phyloP scores from a whole-genome alignment of 2,329 filamentous ascomycete genomes.

The Diplodia scrobiculata region DNA sequence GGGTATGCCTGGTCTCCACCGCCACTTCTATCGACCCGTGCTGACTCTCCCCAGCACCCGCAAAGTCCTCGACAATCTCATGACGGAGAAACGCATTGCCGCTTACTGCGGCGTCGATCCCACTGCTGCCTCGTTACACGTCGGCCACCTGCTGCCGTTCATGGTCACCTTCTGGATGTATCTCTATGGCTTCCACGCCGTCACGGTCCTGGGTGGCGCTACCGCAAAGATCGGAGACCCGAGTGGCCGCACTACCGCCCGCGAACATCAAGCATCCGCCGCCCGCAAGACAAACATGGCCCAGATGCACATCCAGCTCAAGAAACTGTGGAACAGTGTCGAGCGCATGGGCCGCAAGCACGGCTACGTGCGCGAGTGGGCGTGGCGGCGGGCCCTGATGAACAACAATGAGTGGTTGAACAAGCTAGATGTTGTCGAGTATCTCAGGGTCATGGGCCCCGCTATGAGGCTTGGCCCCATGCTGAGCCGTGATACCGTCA shows the following conservation, averaged over 20 bases:
- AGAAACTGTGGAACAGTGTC: constrained; percentile 73
- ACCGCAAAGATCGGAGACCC: constrained; percentile 81
- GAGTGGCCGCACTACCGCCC: constrained; percentile 66
- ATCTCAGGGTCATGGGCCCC: constrained; percentile 72
- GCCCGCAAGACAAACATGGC: constrained; percentile 65
- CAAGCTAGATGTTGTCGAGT: constrained; percentile 69
- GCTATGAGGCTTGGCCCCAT: constrained; percentile 79
- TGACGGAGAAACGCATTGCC: constrained; percentile 67
- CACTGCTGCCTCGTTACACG: constrained; percentile 75
- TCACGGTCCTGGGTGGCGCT: constrained; percentile 71
- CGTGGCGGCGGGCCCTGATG: constrained; percentile 66
- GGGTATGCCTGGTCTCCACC: constrained; percentile 56
- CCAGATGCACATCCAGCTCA: constrained; percentile 69
- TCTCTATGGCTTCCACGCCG: constrained; percentile 68
- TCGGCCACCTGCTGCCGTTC: constrained; percentile 77
- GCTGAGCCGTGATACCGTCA: constrained; percentile 85
- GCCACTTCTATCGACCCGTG: not conserved
- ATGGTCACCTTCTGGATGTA: constrained; percentile 88
- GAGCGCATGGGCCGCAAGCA: constrained; percentile 65
- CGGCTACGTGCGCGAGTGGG: constrained; percentile 64
- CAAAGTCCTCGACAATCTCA: constrained; percentile 62
- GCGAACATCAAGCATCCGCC: constrained; percentile 56
- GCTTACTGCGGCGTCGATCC: constrained; percentile 82
- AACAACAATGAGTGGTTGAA: constrained; percentile 89
- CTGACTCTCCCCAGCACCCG: constrained; percentile 43